A percentile compares a stretch with the other conserved stretches of the same genome.
Conservation (phyloP, 228 moss, liverwort and hornwort genomes). For the Sphagnum magellanicum region DNA sequence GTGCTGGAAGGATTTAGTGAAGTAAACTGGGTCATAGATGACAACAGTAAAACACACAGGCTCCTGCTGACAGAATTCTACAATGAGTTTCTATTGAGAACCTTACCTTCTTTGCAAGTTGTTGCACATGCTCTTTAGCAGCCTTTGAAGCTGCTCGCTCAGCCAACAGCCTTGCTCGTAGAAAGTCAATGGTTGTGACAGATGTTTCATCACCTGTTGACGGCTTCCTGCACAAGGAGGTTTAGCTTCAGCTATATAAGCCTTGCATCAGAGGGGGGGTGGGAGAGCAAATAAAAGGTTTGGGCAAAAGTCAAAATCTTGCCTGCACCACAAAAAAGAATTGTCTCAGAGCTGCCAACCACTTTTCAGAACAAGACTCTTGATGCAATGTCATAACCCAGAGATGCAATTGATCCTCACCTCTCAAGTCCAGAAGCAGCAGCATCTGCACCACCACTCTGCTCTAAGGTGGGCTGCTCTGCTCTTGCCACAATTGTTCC, state of each 20-base stretch:
- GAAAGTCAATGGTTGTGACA: slow-evolving; percentile 73
- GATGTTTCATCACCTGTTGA: slow-evolving; percentile 59
- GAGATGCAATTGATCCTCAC: neutral
- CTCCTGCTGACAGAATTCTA: too few relatives aligned
- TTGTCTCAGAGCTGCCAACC: neutral
- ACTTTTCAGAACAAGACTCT: neutral
- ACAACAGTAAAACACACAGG: too few relatives aligned
- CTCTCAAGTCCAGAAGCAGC: slow-evolving; percentile 1
- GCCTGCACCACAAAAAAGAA: too few relatives aligned
- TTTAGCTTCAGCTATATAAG: neutral
- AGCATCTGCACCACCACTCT: neutral
- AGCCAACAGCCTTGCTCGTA: slow-evolving; percentile 75
- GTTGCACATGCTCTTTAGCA: slow-evolving; percentile 52
- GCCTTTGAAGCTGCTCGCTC: slow-evolving; percentile 83
- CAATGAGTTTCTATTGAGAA: too few relatives aligned
- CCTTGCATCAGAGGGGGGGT: neutral
- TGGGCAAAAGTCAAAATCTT: too few relatives aligned
- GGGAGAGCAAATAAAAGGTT: too few relatives aligned
- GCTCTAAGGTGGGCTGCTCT: neutral
- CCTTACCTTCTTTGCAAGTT: slow-evolving; percentile 63
- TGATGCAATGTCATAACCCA: neutral
- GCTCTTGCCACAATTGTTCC: neutral
- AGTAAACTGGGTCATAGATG: too few relatives aligned
- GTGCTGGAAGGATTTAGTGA: neutral
- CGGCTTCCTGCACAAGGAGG: slow-evolving; percentile 36